Base-by-base conservation (phyloP, 2,329 filamentous ascomycete species). In the Trichophyton rubrum region DNA sequence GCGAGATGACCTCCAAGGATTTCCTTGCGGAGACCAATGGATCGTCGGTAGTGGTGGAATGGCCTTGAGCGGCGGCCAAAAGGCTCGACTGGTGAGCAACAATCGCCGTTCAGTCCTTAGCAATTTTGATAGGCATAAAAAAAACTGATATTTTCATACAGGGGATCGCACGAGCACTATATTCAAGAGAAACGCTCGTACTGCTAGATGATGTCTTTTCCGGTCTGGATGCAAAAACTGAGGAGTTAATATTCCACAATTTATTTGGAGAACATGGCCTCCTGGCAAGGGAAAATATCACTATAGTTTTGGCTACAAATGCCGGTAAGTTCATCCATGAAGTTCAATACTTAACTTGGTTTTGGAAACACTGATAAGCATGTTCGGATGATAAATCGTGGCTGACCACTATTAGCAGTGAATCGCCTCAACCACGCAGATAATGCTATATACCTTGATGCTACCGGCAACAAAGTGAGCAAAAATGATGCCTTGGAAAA, bases 181-280 rank as follows among this genome's bases (percentile, higher is more conserved):
- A 79, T 61, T 70, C 74, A 0, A 64, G 70, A 6, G 69, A 66
- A 6, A 65, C 72, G 1, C 66, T 79, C 0, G n/a, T 78, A 0
- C 38, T 82, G 2, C 65, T 81, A 0, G 79, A 82, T 60, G 78
- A 81, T 58, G 67, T 73, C 0, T 74, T 80, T 41, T 77, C 77
- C 55, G 75, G 73, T 0, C 69, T 80, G 2, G 79, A 80, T 61
- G 70, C 71, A 1, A 67, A 72, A 3, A 82, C 80, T 0, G 71
- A 76, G 9, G 65, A 72, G 6, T 63, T 68, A 1, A 70, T 82
- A 3, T 77, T 80, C 41, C 66, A 73, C 9, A 70, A 71, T 3
- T 67, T 82, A 0, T 66, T 82, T 3, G 73, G 75, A 0, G 43
- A 64, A 1, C 61, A 67, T 2, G 79, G 80, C 38, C 2, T 40